phyloP scores from a whole-genome alignment of 352 stramenopile species.

The Pythium plurisporium region DNA sequence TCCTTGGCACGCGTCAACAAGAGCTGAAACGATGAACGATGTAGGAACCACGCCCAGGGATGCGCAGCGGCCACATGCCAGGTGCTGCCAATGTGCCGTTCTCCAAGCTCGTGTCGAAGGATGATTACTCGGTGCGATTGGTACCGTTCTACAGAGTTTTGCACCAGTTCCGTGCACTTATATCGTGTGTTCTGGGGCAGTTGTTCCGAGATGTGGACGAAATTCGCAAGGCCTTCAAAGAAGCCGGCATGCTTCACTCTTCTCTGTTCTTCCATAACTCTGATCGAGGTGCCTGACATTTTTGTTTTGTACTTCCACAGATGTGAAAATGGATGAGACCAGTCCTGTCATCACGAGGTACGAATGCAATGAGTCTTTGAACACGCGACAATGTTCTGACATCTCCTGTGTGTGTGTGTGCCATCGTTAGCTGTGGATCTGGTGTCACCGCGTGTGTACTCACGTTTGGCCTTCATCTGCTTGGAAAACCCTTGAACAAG shows the following conservation, averaged over 20 bases:
- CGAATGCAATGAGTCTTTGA: constrained; percentile 6
- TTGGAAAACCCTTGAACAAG: constrained; percentile 66
- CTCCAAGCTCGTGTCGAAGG: constrained; percentile 69
- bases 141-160: not conserved
- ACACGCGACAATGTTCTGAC: no score
- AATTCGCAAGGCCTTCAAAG: constrained; percentile 76
- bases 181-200: constrained; percentile 12
- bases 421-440: constrained; percentile 78
- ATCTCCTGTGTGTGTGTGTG: no score
- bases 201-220: constrained; percentile 70
- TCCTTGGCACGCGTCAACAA: not conserved
- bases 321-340: constrained; percentile 48
- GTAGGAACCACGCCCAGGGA: constrained; percentile 87
- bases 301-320: constrained; percentile 23
- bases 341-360: constrained; percentile 74
- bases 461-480: constrained; percentile 60
- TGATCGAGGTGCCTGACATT: no score
- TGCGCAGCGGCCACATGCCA: constrained; percentile 92
- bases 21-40: no score
- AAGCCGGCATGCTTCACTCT: constrained; percentile 38
- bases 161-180: no score
- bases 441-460: constrained; percentile 63
- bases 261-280: no score
- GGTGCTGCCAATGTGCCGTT: constrained; percentile 90
- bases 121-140: constrained; percentile 77